These are phyloP conservation scores for Manihot esculenta DNA, from an alignment of 441 rosid species.

Conservation along the genomic window DNA sequence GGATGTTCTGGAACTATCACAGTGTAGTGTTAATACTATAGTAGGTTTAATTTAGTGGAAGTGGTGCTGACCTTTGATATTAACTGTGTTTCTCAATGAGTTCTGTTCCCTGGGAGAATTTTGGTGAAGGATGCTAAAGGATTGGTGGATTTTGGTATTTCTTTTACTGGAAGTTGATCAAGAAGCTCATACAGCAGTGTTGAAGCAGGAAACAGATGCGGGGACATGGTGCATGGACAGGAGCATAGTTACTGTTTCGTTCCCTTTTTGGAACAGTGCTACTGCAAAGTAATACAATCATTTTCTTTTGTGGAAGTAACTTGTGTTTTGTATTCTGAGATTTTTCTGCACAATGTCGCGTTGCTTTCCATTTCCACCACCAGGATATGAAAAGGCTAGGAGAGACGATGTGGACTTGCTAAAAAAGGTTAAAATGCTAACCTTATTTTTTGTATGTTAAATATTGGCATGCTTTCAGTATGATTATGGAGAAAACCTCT, in stretches of 20 bases:
- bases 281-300: conserved; percentile 28
- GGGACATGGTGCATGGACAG: conserved; percentile 53
- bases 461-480: conserved; percentile 12
- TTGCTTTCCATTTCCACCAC: conserved; percentile 71
- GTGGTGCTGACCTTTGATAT: background rate
- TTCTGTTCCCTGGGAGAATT: background rate
- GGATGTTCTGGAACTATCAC: conserved; percentile 17
- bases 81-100: background rate
- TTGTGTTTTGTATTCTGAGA: conserved; percentile 24
- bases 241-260: conserved; percentile 52
- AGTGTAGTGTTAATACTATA: conserved; percentile 12
- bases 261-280: conserved; percentile 47
- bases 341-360: conserved; percentile 53
- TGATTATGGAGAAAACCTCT: conserved; percentile 4
- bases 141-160: conserved; percentile 12
- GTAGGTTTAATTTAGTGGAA: conserved; percentile 22
- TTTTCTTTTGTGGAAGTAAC: conserved; percentile 22
- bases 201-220: conserved; percentile 38
- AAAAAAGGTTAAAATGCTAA: conserved; percentile 38
- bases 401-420: conserved; percentile 39
- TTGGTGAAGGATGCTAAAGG: background rate
- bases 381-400: conserved; percentile 58
- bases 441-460: conserved; percentile 8
- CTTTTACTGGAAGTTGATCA: background rate
- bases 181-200: conserved; percentile 27